Evolutionary conservation across 371 early-diverging fungal species (phyloP), one percentile per base, ranked within the genome.

Genomic region (Fennellomyces sp.): DNA sequence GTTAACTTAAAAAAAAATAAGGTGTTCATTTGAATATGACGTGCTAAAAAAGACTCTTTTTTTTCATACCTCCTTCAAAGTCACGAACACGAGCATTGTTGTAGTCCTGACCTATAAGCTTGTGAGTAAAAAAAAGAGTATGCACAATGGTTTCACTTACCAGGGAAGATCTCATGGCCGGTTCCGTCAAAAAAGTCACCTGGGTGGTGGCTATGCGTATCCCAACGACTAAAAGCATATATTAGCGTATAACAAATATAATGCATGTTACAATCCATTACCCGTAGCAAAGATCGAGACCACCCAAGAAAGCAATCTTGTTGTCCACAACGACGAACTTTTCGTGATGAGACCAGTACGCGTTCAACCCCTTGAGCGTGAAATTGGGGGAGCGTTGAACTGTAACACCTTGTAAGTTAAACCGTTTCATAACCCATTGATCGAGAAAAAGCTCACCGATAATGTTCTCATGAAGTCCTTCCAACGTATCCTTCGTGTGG

Each of bases 41-140:
- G 42, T 47, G 13, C 13, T 17, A 27, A 29, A 5, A 23, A 10
- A 27, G n/a, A 27, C 7, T 10, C 39, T 54, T 25, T 25, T 33
- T 33, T 54, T 78, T n/a, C n/a, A n/a, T n/a, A 85, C 88, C 88
- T 64, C 91, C 76, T 45, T 72, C 75, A 78, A 97, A 97, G 69
- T 97, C 97, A 64, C 88, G 85, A 62, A 94, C 80, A 42, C 96
- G 87, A 11, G 96, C 93, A 70, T 97, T 95, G 68, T 87, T 90
- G 74, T 93, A 97, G 68, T 97, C 97, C 69, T 88, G 91, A n/a
- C 95, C 92, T 62, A 25, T 11, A 48, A 26, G 1, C n/a, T 10
- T 23, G 33, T 31, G 2, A 31, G 3, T 28, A 31, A 25, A 13
- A 13, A 19, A 30, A 10, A 21, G 19, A 5, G 25, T 33, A 27